phyloP scores from a whole-genome alignment of 345 rosid species.

The Moricandia arvensis region DNA sequence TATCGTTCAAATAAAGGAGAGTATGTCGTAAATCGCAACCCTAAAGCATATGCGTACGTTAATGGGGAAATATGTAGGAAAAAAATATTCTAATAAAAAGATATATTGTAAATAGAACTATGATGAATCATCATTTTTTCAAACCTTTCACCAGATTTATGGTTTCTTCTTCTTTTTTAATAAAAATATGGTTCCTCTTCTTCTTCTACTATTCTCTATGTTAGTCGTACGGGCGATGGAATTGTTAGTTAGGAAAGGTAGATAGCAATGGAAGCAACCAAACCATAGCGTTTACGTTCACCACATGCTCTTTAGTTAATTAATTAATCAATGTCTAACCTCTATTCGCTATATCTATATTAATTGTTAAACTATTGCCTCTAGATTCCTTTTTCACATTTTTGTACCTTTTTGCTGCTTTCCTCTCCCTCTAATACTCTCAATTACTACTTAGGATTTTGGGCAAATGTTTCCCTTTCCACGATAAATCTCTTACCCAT shows the following conservation, averaged over 20 bases:
- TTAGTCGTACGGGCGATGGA: constrained; percentile 14
- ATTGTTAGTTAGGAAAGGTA: constrained; percentile 39
- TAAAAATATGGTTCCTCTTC: neutral
- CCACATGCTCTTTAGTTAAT: constrained; percentile 22
- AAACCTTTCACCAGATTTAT: neutral
- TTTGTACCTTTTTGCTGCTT: neutral
- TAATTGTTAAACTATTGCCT: neutral
- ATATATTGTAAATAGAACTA: neutral
- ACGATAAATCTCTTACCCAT: constrained; percentile 8
- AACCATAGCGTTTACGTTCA: constrained; percentile 21
- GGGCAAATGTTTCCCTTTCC: neutral
- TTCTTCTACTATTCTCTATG: constrained; percentile 1
- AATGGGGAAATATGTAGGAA: neutral
- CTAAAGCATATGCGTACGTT: neutral
- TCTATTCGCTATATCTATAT: neutral
- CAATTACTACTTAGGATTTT: constrained; percentile 2
- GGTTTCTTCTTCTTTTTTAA: neutral
- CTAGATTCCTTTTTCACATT: constrained; percentile 10
- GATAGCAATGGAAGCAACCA: constrained; percentile 4
- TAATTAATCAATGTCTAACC: constrained; percentile 5
- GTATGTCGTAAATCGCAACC: neutral
- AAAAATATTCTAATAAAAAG: neutral
- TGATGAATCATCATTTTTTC: neutral
- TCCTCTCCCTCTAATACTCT: constrained; percentile 11
- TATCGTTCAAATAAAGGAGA: neutral